Evolutionary conservation across 108 stramenopile species (phyloP).

Genomic region (Aurantiochytrium sp.): DNA sequence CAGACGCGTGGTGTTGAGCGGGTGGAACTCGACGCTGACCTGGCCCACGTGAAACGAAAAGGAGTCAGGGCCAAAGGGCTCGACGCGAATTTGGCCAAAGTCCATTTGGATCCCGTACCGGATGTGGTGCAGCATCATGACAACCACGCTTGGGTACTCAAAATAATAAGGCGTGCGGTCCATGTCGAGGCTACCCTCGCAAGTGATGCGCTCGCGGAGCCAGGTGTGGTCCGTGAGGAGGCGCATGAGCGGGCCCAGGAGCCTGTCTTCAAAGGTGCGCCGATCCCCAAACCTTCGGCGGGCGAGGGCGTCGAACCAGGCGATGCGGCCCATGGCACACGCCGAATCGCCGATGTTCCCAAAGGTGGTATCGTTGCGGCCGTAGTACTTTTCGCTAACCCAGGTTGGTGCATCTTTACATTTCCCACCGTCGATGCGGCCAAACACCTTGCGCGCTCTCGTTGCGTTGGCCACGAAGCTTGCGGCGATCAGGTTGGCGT

Average conservation of each 20-base stretch:
- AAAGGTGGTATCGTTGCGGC: slow-evolving; percentile 38
- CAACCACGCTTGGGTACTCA: slow-evolving; percentile 42
- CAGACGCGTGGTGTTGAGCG: neutral
- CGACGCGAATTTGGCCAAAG: neutral
- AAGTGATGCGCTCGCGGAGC: slow-evolving; percentile 36
- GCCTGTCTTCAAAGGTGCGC: slow-evolving; percentile 4
- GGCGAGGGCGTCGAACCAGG: slow-evolving; percentile 39
- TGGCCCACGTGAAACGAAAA: neutral
- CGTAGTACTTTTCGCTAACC: slow-evolving; percentile 41
- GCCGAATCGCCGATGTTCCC: slow-evolving; percentile 40
- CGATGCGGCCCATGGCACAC: slow-evolving; percentile 44
- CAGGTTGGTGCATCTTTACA: slow-evolving; percentile 36
- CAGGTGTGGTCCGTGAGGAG: slow-evolving; percentile 33
- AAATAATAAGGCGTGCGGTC: slow-evolving; percentile 39
- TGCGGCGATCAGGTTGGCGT: slow-evolving; percentile 40
- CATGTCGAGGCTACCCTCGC: slow-evolving; percentile 16
- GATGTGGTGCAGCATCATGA: slow-evolving; percentile 38
- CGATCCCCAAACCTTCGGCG: slow-evolving; percentile 16
- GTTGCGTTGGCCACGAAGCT: neutral
- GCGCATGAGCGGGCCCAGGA: slow-evolving; percentile 35
- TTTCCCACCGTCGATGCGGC: slow-evolving; percentile 36
- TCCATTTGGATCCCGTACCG: slow-evolving; percentile 31
- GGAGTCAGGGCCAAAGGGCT: slow-evolving; percentile 5
- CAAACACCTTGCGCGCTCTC: neutral
- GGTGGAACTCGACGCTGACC: neutral